Evolutionary conservation across 768 basidiomycete species (phyloP), one percentile per base, ranked within the genome.

Genomic region (Lepiota venenata): DNA sequence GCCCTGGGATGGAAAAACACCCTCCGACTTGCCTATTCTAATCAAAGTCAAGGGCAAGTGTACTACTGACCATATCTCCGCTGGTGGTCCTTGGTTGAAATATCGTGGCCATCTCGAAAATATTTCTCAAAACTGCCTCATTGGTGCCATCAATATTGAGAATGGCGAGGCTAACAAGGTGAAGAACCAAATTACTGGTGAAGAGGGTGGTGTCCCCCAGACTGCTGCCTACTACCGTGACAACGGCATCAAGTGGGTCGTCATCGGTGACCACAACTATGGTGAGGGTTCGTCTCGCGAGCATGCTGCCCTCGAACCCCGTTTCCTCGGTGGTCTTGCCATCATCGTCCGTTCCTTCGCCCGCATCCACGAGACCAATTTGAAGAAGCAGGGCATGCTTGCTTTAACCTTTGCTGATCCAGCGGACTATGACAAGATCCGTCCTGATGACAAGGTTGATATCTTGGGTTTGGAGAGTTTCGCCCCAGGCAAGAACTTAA

Each of bases 41-140:
- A 99, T 99, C 82, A 99, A 99, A 83, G 97, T 92, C 61, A 81
- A 85, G 78, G 96, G 96, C 82, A 99, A 99, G 80, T 99, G 97
- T 89, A 99, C 93, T 39, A 94, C 93, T 60, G 93, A 96, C 70
- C 93, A 96, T 72, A 94, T 96, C 71, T 91, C 88, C 57, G 95
- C 95, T 67, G 96, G 95, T 78, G 96, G 96, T 56, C 96, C 96
- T 42, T 98, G 96, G 96, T 84, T 98, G 77, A 98, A 98, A 77
- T 98, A 95, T 81, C 93, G 96, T 78, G 96, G 96, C 58, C 96
- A 98, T 73, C 86, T 98, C 66, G 82, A 97, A 71, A 98, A 98
- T 80, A 98, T 97, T 69, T 97, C 95, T 29, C 91, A 98, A 72
- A 98, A 98, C 80, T 96, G 93, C 76, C 74, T 98, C 69, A 98